Conservation (phyloP, 139 green algal species). For the Asterochloris sp. region DNA sequence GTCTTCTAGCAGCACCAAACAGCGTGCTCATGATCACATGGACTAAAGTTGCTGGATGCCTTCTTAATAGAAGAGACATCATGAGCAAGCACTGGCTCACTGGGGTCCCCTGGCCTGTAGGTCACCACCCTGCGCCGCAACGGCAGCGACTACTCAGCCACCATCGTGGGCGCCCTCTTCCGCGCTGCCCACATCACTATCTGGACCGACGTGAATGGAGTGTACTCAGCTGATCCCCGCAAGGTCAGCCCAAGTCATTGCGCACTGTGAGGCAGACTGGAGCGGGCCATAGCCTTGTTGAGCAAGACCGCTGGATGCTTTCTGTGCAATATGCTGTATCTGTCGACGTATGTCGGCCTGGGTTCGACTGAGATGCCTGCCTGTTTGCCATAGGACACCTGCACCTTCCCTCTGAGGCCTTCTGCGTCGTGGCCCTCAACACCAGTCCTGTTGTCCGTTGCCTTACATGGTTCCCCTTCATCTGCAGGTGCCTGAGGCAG, state of each 20-base stretch:
- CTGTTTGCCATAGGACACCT: neutral
- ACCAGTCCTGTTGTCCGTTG: too few species aligned
- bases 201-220: conserved; percentile 97
- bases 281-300: neutral
- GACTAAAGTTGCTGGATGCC: too few species aligned
- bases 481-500: conserved; percentile 65
- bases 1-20: too few species aligned
- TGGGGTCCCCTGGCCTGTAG: neutral
- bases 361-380: too few species aligned
- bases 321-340: neutral
- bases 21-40: too few species aligned
- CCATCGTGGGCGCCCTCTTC: conserved; percentile 90
- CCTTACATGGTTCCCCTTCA: too few species aligned
- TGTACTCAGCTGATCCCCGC: conserved; percentile 92
- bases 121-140: conserved; percentile 85
- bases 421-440: too few species aligned
- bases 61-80: too few species aligned
- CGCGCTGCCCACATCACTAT: conserved; percentile 83
- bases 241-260: conserved; percentile 53
- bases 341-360: neutral
- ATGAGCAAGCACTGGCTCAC: too few species aligned
- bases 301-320: neutral
- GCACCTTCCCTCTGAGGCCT: neutral
- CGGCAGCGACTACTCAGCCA: conserved; percentile 91
- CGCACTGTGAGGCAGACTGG: neutral